Percentiles rank a stretch among this genome's conserved stretches.
Evolutionary conservation across 116 monocot species (phyloP).

Genomic region (Cymodocea nodosa): DNA sequence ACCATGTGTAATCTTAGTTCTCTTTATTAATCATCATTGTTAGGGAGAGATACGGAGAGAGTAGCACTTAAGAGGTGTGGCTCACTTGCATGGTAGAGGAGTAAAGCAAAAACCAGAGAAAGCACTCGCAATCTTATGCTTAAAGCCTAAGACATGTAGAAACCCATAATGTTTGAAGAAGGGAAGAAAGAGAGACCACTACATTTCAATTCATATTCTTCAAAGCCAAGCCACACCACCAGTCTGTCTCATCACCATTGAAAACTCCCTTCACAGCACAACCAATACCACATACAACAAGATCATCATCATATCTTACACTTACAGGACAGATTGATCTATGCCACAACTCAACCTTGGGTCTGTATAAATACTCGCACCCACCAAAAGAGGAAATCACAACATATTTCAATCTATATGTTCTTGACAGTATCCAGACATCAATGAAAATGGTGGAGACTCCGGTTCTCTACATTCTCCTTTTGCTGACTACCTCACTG

Average conservation of each 20-base stretch:
- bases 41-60: too few species aligned
- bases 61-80: too few species aligned
- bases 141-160: conserved; percentile 24
- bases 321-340: neutral
- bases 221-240: conserved; percentile 27
- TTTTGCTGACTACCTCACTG: conserved; percentile 3
- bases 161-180: neutral
- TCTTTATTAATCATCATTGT: too few species aligned
- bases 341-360: too few species aligned
- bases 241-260: neutral
- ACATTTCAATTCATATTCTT: conserved; percentile 17
- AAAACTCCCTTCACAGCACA: conserved; percentile 4
- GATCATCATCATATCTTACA: neutral
- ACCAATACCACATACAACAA: neutral
- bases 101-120: conserved; percentile 26
- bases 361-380: conserved; percentile 11
- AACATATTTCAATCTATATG: neutral
- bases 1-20: too few species aligned
- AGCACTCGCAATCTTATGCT: conserved; percentile 18
- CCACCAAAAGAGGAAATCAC: conserved; percentile 9
- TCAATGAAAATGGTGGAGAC: neutral
- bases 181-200: conserved; percentile 1
- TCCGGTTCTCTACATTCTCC: conserved; percentile 1
- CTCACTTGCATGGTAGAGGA: conserved; percentile 3
- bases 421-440: neutral